Evolutionary conservation across 345 rosid genomes (phyloP), one percentile per base, ranked within the genome.

Genomic region (Eucalyptus microcorys): DNA sequence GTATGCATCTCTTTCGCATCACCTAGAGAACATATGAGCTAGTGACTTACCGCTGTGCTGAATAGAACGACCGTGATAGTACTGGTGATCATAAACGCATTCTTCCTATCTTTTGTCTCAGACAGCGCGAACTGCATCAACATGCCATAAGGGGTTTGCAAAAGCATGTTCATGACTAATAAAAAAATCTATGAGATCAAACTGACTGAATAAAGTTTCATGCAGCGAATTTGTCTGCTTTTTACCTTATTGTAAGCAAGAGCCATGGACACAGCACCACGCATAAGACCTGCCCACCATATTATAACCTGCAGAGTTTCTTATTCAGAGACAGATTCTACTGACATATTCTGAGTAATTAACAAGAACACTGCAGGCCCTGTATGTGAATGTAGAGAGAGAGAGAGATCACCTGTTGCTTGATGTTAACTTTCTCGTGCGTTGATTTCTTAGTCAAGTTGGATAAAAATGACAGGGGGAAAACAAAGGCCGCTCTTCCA

Each of bases 281-380:
- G 99, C 98, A 96, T 97, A 37, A 97, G 95, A 89, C 99, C 99
- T 48, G 99, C 99, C 99, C 99, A 96, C 99, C 99, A 97, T 90
- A 97, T 96, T 68, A 95, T 94, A 87, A 95, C 91, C 98, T 96
- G 94, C 89, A 81, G 27, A 76, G 30, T 42, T 37, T 40, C 84
- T 40, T 40, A 76, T 40, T 76, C 42, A 40, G 84, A 40, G 43
- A 76, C 15, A 76, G 30, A 40, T 76, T 76, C 84, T 37, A 37
- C 84, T 76, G 2, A 76, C 45, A 76, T 40, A 40, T 40, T 76
- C 84, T 21, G 47, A 11, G 27, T 21, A 76, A 40, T 40, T 1
- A 88, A 79, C 50, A 16, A 83, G 66, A 26, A 37, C 10, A 57
- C 22, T 14, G 68, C 5, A 8, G 30, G 76, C 19, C 40, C 30